phyloP scores from a whole-genome alignment of 179 eudicot species.

The Corrigiola litoralis region DNA sequence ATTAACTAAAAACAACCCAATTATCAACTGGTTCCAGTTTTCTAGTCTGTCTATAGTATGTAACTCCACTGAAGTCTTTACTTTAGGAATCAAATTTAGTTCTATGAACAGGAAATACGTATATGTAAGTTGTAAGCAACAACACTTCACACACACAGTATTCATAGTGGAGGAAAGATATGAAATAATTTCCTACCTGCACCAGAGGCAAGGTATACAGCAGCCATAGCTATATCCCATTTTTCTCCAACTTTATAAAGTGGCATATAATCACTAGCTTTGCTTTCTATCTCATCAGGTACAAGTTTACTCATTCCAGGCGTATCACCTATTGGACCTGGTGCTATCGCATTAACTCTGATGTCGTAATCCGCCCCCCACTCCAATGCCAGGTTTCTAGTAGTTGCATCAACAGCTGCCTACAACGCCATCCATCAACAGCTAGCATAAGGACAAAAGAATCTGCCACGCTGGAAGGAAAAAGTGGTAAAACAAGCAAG shows the following conservation, averaged over 20 bases:
- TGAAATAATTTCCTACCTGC: constrained; percentile 54
- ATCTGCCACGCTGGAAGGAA: neutral
- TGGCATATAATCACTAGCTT: constrained; percentile 58
- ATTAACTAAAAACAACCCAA: no score
- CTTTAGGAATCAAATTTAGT: no score
- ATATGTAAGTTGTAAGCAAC: no score
- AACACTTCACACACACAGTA: neutral
- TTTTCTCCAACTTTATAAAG: constrained; percentile 84
- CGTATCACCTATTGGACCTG: constrained; percentile 92
- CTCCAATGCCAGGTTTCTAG: constrained; percentile 90
- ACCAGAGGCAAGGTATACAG: constrained; percentile 82
- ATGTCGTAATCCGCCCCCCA: constrained; percentile 99
- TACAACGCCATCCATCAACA: constrained; percentile 20
- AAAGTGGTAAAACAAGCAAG: neutral
- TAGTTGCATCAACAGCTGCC: constrained; percentile 97
- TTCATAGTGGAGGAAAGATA: neutral
- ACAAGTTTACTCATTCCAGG: constrained; percentile 88
- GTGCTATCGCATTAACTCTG: constrained; percentile 93
- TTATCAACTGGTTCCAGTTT: no score
- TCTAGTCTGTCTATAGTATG: no score
- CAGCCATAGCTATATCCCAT: constrained; percentile 98
- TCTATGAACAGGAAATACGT: no score
- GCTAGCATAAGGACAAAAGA: neutral
- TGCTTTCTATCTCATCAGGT: constrained; percentile 58
- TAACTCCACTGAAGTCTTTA: no score